Percentiles rank a stretch among this genome's conserved stretches.
These are phyloP conservation scores for Cytospora leucostoma DNA, from an alignment of 2,329 filamentous ascomycete species.

Conservation along the genomic window DNA sequence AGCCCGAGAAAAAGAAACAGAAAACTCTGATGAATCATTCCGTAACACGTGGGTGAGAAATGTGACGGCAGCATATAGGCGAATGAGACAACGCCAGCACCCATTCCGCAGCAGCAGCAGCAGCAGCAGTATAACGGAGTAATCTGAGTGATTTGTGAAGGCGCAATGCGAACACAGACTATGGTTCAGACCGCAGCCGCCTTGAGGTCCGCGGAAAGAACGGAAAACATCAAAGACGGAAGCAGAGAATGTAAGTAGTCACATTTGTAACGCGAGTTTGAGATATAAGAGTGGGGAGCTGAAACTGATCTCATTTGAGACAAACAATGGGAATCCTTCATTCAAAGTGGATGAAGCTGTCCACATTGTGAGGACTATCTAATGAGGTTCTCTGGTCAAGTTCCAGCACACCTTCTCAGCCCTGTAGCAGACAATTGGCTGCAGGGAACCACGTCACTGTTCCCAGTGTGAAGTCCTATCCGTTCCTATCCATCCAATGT, in stretches of 20 bases:
- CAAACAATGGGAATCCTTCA: constrained; percentile 6
- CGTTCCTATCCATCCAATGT: constrained; percentile 9
- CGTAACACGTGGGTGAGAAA: constrained; percentile 9
- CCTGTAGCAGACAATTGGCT: constrained; percentile 9
- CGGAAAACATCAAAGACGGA: not conserved
- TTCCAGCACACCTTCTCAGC: constrained; percentile 10
- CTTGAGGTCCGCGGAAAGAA: not conserved
- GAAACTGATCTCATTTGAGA: constrained; percentile 23
- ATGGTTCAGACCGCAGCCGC: not conserved
- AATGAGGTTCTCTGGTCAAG: not conserved
- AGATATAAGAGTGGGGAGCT: constrained; percentile 11
- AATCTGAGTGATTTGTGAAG: not conserved
- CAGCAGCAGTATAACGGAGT: not conserved
- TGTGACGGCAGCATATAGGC: not conserved
- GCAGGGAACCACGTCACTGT: not conserved
- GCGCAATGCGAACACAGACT: not conserved
- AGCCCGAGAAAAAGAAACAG: not conserved
- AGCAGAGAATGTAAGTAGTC: not conserved
- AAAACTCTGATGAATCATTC: constrained; percentile 16
- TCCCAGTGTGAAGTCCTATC: not conserved
- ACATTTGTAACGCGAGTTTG: constrained; percentile 4
- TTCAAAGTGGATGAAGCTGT: constrained; percentile 15
- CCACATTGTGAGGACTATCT: constrained; percentile 15
- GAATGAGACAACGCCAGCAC: not conserved
- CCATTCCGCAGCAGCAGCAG: not conserved